Evolutionary conservation across 2,329 filamentous ascomycete genomes (phyloP).

Genomic region (Sporothrix dimorphospora): DNA sequence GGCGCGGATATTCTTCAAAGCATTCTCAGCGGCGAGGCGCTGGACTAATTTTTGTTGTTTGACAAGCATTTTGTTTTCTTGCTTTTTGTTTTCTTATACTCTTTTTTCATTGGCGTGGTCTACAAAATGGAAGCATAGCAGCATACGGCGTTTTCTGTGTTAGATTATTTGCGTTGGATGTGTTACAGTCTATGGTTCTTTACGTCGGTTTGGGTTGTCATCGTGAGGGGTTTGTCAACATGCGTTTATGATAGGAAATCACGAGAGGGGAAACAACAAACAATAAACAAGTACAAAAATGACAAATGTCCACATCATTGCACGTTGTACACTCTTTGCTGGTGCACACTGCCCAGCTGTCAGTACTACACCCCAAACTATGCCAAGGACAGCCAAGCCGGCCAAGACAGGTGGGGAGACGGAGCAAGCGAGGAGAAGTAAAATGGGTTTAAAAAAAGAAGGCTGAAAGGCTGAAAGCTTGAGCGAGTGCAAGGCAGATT

Average conservation of each 20-base stretch:
- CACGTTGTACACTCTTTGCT: neutral
- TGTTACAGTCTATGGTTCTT: neutral
- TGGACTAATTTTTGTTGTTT: conserved; percentile 49
- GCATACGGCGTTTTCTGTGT: neutral
- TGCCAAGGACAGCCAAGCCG: conserved; percentile 28
- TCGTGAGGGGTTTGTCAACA: conserved; percentile 2
- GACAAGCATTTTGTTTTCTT: neutral
- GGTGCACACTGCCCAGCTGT: neutral
- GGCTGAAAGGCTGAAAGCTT: conserved; percentile 21
- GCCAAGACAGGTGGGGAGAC: conserved; percentile 21
- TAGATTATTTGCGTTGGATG: neutral
- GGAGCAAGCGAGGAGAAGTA: neutral
- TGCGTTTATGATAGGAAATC: conserved; percentile 14
- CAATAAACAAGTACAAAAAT: neutral
- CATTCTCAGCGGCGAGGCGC: conserved; percentile 63
- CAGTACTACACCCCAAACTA: neutral
- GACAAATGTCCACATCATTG: neutral
- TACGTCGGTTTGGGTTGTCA: neutral
- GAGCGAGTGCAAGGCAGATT: neutral
- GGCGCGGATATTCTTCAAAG: conserved; percentile 64
- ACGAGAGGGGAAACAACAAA: neutral
- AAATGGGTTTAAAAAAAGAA: conserved; percentile 1
- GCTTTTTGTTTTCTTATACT: neutral
- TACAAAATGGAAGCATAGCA: conserved; percentile 16
- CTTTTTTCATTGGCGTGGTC: neutral